phyloP scores from a whole-genome alignment of 257 asterid species.

The Vinca minor region DNA sequence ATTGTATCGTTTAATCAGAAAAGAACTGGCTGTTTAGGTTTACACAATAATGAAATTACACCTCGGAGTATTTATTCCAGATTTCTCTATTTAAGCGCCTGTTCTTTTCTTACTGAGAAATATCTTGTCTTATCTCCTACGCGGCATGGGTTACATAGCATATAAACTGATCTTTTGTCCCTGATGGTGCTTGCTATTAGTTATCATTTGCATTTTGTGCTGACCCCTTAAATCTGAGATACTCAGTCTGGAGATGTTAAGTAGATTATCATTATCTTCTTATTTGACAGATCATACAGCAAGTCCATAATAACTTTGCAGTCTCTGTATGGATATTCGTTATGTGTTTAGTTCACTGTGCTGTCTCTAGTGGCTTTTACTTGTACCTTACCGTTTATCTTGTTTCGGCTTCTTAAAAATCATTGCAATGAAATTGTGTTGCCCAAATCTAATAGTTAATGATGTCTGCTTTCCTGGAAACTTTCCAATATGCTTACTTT shows the following conservation, averaged over 20 bases:
- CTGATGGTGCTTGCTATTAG: neutral
- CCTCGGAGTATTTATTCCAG: neutral
- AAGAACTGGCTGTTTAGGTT: too few relatives aligned
- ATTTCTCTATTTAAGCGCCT: neutral
- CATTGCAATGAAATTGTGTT: too few relatives aligned
- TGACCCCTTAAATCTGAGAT: neutral
- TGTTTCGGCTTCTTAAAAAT: neutral
- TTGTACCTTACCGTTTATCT: neutral
- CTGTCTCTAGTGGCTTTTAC: too few relatives aligned
- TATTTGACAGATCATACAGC: neutral
- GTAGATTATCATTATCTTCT: too few relatives aligned
- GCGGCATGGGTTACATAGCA: neutral
- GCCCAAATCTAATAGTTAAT: neutral
- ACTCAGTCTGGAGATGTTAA: neutral
- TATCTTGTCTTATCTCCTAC: neutral
- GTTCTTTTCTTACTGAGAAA: neutral
- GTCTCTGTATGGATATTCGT: too few relatives aligned
- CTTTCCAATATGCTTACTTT: neutral
- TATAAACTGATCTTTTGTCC: too few relatives aligned
- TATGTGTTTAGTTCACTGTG: too few relatives aligned
- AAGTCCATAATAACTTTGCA: too few relatives aligned
- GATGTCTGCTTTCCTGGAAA: neutral
- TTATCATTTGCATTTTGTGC: neutral
- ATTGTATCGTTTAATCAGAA: too few relatives aligned
- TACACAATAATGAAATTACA: neutral